Base-by-base conservation (phyloP, 306 rosid species). In the Geum urbanum region DNA sequence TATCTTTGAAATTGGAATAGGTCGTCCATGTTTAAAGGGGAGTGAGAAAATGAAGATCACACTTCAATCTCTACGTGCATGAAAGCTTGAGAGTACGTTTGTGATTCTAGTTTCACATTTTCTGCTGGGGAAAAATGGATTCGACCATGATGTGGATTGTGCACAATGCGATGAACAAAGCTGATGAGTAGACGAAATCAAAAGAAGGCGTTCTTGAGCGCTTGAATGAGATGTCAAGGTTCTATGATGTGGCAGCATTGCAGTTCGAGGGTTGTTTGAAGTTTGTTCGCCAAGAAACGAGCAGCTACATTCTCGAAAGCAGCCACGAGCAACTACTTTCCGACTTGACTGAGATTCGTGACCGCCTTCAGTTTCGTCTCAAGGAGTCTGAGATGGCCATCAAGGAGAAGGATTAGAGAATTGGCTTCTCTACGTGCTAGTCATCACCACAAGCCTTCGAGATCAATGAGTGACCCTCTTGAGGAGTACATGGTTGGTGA, bases 131-230 rank as follows among this genome's bases (percentile, higher is more conserved):
- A n/a, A 2, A 1, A 13, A 70, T 56, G 74, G 96, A 91, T 75
- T 94, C 96, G n/a, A 87, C 96, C 22, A 88, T 91, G 97, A 88
- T 94, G 96, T 70, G 82, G 74, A 91, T 94, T 0, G 95, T 88
- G 55, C 92, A 91, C 49, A 65, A 65, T 19, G 95, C 92, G 6
- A 94, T 89, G 97, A 87, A 94, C 76, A 86, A 72, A 79, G 97
- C 97, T 46, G 97, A 91, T 58, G 92, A 78, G 61, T 87, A 74
- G 55, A 86, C 91, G 83, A 89, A 86, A 60, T 74, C 78, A 2
- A 84, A 85, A 74, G 91, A 84, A 47, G 96, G 97, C 0, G 80
- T 86, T 18, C 68, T 88, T 0, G 89, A 94, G 79, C 77, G 89
- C 4, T 78, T 94, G 79, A 87, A 88, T 67, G 96, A 82, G 84